phyloP scores from a whole-genome alignment of 352 stramenopile genomes.

The Phytophthora megakarya region DNA sequence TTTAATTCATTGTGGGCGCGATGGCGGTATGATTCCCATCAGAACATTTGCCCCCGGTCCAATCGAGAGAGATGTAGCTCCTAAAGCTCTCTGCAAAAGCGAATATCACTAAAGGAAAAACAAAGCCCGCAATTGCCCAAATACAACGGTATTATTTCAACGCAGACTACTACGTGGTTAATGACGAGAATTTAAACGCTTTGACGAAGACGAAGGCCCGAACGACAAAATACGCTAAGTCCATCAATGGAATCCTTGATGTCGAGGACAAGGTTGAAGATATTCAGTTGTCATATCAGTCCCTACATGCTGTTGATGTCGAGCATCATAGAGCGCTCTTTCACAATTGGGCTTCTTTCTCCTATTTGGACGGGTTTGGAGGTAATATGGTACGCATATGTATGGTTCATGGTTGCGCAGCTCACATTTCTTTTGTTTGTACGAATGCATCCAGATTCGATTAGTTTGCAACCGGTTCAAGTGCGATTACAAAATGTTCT shows the following conservation, averaged over 20 bases:
- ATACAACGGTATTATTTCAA: too few species aligned
- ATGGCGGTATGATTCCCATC: background rate
- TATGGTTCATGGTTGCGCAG: too few species aligned
- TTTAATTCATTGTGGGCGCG: background rate
- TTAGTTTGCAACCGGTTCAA: background rate
- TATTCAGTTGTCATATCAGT: background rate
- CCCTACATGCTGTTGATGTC: too few species aligned
- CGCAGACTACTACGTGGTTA: background rate
- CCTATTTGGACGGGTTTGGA: background rate
- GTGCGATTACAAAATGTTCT: conserved; percentile 4
- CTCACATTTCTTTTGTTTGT: too few species aligned
- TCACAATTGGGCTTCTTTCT: too few species aligned
- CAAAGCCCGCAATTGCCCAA: background rate
- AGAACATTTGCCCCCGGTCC: background rate
- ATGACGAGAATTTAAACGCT: background rate
- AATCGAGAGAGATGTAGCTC: background rate
- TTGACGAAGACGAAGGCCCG: background rate
- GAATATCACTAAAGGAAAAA: background rate
- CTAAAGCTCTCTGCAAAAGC: background rate
- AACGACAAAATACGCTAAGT: background rate
- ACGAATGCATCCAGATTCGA: background rate
- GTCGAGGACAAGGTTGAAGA: background rate
- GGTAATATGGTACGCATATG: background rate
- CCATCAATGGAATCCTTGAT: background rate
- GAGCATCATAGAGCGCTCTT: too few species aligned